A percentile compares a stretch with the other conserved stretches of the same genome.
phyloP scores from a whole-genome alignment of 306 rosid genomes.

The Prunus persica region Prunus_persica_NCBIv2 NC_034015.1:17588501-17589000 shows the following conservation, averaged over 20 bases:
- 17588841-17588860: conserved; percentile 78
- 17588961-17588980: conserved; percentile 68
- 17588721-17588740: conserved; percentile 80
- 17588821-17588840: conserved; percentile 70
- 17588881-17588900: conserved; percentile 41
- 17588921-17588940: conserved; percentile 54
- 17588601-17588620: conserved; percentile 56
- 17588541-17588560: conserved; percentile 73
- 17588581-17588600: conserved; percentile 64
- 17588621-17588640: conserved; percentile 81
- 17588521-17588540: conserved; percentile 88
- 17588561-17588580: conserved; percentile 69
- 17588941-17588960: conserved; percentile 58
- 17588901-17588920: conserved; percentile 52
- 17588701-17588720: conserved; percentile 72
- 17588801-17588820: conserved; percentile 66
- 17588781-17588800: conserved; percentile 50
- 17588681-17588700: conserved; percentile 66
- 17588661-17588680: conserved; percentile 79
- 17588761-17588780: conserved; percentile 87
- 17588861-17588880: conserved; percentile 68
- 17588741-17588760: conserved; percentile 72
- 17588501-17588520: conserved; percentile 75
- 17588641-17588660: conserved; percentile 78
- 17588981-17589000: conserved; percentile 45